phyloP scores from a whole-genome alignment of 805 yeast species.

The Yarrowia sp. region DNA sequence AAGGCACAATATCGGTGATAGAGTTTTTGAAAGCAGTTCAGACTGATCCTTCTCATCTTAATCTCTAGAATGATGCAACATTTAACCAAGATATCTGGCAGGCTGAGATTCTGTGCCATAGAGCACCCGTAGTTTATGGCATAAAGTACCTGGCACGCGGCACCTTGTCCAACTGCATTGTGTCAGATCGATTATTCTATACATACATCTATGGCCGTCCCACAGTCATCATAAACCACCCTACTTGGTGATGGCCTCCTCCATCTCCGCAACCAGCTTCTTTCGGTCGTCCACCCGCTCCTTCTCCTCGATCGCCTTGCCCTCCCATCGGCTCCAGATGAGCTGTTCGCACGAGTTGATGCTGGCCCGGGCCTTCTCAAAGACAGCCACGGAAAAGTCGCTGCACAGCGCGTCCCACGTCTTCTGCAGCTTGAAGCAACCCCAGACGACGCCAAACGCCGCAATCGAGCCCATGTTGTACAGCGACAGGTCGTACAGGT shows the following conservation, averaged over 20 bases:
- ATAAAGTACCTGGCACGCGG: too few relatives aligned
- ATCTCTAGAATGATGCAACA: too few relatives aligned
- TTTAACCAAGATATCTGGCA: too few relatives aligned
- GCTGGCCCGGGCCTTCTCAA: conserved; percentile 34
- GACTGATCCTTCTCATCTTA: too few relatives aligned
- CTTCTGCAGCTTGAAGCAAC: conserved; percentile 40
- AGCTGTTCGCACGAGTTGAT: conserved; percentile 35
- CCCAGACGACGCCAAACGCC: conserved; percentile 40
- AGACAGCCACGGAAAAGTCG: conserved; percentile 33
- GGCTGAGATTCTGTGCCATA: too few relatives aligned
- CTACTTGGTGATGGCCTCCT: background rate
- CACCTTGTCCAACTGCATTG: too few relatives aligned
- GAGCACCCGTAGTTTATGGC: too few relatives aligned
- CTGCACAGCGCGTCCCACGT: conserved; percentile 37
- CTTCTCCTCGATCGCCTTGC: conserved; percentile 33
- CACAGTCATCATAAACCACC: background rate
- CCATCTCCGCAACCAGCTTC: conserved; percentile 29
- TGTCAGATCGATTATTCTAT: background rate
- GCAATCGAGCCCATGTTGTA: conserved; percentile 41
- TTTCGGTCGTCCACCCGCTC: conserved; percentile 27
- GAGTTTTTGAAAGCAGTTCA: too few relatives aligned
- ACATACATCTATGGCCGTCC: background rate
- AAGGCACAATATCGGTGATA: too few relatives aligned
- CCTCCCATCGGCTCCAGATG: conserved; percentile 39
- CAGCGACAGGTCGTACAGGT: conserved; percentile 36